phyloP scores from a whole-genome alignment of 2,329 filamentous ascomycete genomes.

The Paecilomyces sp. region DNA sequence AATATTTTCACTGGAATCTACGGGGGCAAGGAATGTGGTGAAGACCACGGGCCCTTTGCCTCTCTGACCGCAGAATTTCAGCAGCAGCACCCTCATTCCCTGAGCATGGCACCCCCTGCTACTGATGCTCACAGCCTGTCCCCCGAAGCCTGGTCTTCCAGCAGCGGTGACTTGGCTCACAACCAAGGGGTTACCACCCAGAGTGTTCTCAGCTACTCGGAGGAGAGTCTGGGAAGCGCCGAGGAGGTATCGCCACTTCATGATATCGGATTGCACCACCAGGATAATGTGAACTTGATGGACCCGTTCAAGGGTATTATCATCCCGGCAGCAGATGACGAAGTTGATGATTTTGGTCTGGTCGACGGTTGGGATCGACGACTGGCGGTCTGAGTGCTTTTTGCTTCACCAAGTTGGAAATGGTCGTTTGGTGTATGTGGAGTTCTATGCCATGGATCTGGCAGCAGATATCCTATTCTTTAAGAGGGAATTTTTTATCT shows the following conservation, averaged over 20 bases:
- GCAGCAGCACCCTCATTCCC: conserved; percentile 16
- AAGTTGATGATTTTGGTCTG: conserved; percentile 24
- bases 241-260: conserved; percentile 34
- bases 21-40: conserved; percentile 33
- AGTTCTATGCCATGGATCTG: not conserved
- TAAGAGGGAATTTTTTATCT: not conserved
- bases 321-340: conserved; percentile 27
- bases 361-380: conserved; percentile 26
- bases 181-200: conserved; percentile 32
- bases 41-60: conserved; percentile 27
- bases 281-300: conserved; percentile 21
- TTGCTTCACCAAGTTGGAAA: not conserved
- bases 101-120: conserved; percentile 10
- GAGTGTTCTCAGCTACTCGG: conserved; percentile 54
- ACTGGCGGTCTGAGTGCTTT: conserved; percentile 19
- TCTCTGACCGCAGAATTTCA: conserved; percentile 24
- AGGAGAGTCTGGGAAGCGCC: conserved; percentile 51
- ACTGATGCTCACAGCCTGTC: conserved; percentile 29
- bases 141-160: conserved; percentile 32
- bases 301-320: conserved; percentile 31
- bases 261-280: conserved; percentile 16
- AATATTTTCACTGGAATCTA: conserved; percentile 63
- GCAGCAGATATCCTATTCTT: not conserved
- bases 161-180: conserved; percentile 27
- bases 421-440: not conserved